These are phyloP conservation scores for Trichophyton benhamiae DNA, from an alignment of 2,329 filamentous ascomycete species.

Conservation along the genomic window DNA sequence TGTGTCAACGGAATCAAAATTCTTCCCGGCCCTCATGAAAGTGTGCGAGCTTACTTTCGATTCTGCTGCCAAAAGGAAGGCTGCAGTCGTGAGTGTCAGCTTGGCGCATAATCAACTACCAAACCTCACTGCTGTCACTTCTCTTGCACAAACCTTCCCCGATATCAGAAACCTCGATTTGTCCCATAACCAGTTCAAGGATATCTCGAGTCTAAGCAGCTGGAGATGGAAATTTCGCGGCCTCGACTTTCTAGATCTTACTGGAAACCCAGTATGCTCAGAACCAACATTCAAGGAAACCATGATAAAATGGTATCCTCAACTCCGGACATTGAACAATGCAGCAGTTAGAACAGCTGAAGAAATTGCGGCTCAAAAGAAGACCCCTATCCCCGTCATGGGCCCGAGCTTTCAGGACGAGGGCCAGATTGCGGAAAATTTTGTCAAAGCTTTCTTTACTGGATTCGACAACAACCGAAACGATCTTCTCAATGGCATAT, in stretches of 20 bases:
- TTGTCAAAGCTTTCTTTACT: conserved; percentile 60
- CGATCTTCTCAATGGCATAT: conserved; percentile 52
- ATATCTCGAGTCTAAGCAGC: conserved; percentile 52
- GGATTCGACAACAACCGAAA: conserved; percentile 61
- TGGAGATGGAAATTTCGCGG: conserved; percentile 71
- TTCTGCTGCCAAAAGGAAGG: conserved; percentile 56
- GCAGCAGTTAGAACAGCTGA: conserved; percentile 60
- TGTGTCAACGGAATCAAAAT: conserved; percentile 62
- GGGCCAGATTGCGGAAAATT: conserved; percentile 59
- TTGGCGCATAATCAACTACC: conserved; percentile 68
- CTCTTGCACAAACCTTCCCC: conserved; percentile 66
- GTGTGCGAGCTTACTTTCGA: conserved; percentile 71
- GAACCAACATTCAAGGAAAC: conserved; percentile 53
- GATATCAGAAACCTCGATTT: conserved; percentile 81
- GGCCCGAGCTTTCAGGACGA: conserved; percentile 63
- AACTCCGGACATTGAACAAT: conserved; percentile 63
- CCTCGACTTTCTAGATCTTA: conserved; percentile 69
- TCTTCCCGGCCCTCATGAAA: conserved; percentile 84
- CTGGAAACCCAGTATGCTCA: conserved; percentile 60
- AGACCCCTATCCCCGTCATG: conserved; percentile 48
- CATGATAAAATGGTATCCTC: conserved; percentile 71
- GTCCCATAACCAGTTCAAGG: conserved; percentile 66
- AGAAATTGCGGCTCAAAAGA: conserved; percentile 48
- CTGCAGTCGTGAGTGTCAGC: conserved; percentile 69
- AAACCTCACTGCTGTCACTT: conserved; percentile 59